phyloP scores from a whole-genome alignment of 345 rosid genomes.

The Populus davidiana region DNA sequence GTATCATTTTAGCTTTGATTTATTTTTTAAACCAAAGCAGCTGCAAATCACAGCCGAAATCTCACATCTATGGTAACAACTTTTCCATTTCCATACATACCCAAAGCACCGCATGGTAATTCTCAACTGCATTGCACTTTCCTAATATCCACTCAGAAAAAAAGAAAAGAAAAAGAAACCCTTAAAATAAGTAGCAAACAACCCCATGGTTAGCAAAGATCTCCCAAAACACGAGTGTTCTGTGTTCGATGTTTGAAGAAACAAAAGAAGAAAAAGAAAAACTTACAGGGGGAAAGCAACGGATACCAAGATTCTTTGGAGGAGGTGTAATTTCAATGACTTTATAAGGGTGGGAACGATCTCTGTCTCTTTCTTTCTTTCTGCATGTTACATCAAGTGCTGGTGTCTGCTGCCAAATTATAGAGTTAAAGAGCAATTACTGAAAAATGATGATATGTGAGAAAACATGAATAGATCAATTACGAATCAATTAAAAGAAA shows the following conservation, averaged over 20 bases:
- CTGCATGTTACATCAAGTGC: slow-evolving; percentile 48
- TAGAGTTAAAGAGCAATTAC: background rate
- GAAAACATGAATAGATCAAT: background rate
- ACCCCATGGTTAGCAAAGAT: no score
- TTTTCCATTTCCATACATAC: background rate
- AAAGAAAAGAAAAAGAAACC: background rate
- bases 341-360: slow-evolving; percentile 62
- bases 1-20: background rate
- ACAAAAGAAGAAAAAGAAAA: background rate
- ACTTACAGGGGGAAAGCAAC: slow-evolving; percentile 76
- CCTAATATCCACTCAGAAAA: background rate
- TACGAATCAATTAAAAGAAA: background rate
- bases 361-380: slow-evolving; percentile 67
- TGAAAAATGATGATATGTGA: background rate
- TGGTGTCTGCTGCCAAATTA: slow-evolving; percentile 27
- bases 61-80: background rate
- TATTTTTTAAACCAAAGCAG: background rate
- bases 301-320: slow-evolving; percentile 83
- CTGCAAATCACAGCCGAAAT: background rate
- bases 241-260: background rate
- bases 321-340: slow-evolving; percentile 93
- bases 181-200: background rate
- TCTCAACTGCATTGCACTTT: background rate
- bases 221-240: no score
- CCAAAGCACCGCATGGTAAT: background rate